Percentiles rank a stretch among this genome's conserved stretches.
These are phyloP conservation scores for Hymenoscyphus salicellus DNA, from an alignment of 2,329 filamentous ascomycete species.

Conservation along the genomic window DNA sequence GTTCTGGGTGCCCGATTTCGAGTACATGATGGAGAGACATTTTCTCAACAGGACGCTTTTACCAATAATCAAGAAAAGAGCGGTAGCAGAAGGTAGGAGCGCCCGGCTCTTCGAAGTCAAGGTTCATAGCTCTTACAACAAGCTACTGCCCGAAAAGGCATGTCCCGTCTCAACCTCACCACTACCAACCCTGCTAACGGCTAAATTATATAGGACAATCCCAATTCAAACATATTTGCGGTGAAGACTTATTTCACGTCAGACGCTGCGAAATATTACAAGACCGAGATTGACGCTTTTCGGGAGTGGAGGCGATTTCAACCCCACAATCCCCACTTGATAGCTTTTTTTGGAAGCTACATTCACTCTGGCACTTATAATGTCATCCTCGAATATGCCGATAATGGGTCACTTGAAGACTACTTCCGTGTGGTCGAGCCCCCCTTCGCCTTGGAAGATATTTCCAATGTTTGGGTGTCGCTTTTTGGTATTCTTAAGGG, in stretches of 20 bases:
- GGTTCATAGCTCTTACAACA: conserved; percentile 20
- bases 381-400: conserved; percentile 36
- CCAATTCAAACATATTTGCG: conserved; percentile 20
- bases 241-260: conserved; percentile 24
- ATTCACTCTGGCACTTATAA: conserved; percentile 27
- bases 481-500: neutral
- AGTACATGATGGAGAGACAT: conserved; percentile 5
- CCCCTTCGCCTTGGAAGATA: conserved; percentile 23
- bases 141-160: neutral
- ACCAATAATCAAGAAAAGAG: conserved; percentile 22
- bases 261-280: conserved; percentile 22
- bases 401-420: conserved; percentile 33
- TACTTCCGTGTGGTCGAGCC: conserved; percentile 23
- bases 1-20: conserved; percentile 23
- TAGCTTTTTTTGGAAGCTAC: conserved; percentile 24
- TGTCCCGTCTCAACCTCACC: too few species aligned
- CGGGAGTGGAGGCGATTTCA: neutral
- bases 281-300: conserved; percentile 26
- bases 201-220: neutral
- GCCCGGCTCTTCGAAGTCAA: conserved; percentile 7
- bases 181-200: neutral
- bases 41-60: conserved; percentile 23
- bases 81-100: conserved; percentile 15
- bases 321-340: conserved; percentile 16
- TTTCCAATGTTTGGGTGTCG: conserved; percentile 29